Base-by-base conservation (phyloP, 768 basidiomycete species). In the Amanita subjunquillea region DNA sequence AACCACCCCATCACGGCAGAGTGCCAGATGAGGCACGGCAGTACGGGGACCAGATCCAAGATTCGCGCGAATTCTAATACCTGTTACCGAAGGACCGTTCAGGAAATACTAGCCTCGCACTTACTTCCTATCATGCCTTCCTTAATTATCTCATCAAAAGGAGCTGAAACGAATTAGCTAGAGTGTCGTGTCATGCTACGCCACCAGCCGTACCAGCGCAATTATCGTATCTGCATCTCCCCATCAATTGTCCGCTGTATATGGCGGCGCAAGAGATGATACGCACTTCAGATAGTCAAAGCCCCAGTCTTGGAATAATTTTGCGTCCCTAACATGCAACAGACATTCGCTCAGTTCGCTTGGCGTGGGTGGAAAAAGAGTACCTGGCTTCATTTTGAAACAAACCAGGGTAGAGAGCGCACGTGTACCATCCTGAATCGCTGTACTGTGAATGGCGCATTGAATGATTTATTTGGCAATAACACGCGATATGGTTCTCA, bases 1-100 rank as follows among this genome's bases (percentile, higher is more conserved):
- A 91, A 94, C 67, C 96, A 99, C 63, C 79, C 97, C 61, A 75
- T 95, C 50, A 87, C 90, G 0, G 78, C 79, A 75, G 83, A 59
- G 94, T 98, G 87, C 94, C 94, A 0, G 69, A 72, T 51, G 85
- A 86, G 57, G 76, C 94, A 27, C 77, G 74, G 48, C 70, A 84
- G 59, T 88, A 93, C 69, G 78, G 72, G 56, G 78, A 80, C 37
- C 84, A 87, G 65, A 76, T 98, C 10, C 78, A 85, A 30, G 94
- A 85, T 85, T 38, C 75, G 74, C 41, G 73, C 69, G 54, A 74
- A 85, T 54, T 80, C 82, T 85, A 55, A 25, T 15, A 17, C 6
- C 23, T 25, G 27, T 48, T 29, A 48, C 23, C 37, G 5, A 20
- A 41, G 32, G 41, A 49, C 27, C 8, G 39, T 42, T 39, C 49